Percentiles rank a stretch among this genome's conserved stretches.
These are phyloP conservation scores for Neonectria faginata DNA, from an alignment of 2,329 filamentous ascomycete species.

Conservation along the genomic window DNA sequence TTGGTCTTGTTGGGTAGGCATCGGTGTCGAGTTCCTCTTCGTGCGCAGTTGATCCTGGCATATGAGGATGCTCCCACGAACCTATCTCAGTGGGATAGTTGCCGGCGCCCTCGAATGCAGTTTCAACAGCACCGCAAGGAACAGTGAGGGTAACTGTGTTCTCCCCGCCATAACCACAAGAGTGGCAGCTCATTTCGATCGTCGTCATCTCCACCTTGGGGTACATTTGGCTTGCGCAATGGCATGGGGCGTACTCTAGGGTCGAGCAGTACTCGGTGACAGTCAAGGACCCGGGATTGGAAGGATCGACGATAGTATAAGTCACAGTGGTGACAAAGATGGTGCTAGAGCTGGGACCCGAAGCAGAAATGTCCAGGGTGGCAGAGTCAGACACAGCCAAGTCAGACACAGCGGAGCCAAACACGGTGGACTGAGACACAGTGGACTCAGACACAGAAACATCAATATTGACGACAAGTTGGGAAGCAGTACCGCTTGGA, in stretches of 20 bases:
- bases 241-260: conserved; percentile 22
- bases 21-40: neutral
- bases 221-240: conserved; percentile 14
- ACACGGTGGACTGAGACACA: too few relatives aligned
- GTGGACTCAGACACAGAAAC: too few relatives aligned
- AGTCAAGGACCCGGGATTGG: conserved; percentile 18
- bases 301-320: conserved; percentile 29
- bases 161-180: conserved; percentile 28
- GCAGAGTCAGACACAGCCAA: too few relatives aligned
- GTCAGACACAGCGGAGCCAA: too few relatives aligned
- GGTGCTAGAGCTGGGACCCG: too few relatives aligned
- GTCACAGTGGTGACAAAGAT: conserved; percentile 22
- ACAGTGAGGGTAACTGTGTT: conserved; percentile 23
- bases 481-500: neutral
- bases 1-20: neutral
- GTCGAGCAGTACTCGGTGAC: conserved; percentile 27
- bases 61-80: neutral
- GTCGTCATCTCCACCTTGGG: conserved; percentile 30
- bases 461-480: too few relatives aligned
- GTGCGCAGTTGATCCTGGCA: neutral
- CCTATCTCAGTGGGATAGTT: neutral
- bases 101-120: neutral
- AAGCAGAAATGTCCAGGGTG: too few relatives aligned
- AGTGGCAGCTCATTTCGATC: conserved; percentile 14
- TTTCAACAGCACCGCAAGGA: conserved; percentile 6